Evolutionary conservation across 192 early-diverging fungal species (phyloP).

Genomic region (Coemansia sp.): DNA sequence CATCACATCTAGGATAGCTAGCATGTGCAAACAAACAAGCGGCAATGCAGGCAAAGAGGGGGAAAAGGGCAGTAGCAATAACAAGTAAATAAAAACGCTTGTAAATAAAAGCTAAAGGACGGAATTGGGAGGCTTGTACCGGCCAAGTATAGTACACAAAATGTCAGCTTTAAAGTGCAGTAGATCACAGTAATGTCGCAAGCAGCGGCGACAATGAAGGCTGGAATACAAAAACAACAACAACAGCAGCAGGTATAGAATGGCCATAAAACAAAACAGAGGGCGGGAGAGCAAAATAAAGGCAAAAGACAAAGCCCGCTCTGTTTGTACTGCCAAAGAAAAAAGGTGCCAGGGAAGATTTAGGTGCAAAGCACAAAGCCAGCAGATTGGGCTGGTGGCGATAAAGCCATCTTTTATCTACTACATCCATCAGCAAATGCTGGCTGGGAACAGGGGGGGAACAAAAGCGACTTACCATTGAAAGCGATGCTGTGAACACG

Average conservation of each 20-base stretch:
- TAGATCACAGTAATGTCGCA: slow-evolving; percentile 9
- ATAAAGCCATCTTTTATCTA: not conserved
- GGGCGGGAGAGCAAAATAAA: not conserved
- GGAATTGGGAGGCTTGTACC: not conserved
- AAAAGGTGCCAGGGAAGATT: not conserved
- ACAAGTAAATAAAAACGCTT: not conserved
- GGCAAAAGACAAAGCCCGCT: not conserved
- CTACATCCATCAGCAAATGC: not conserved
- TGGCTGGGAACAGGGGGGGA: not conserved
- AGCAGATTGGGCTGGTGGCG: not conserved
- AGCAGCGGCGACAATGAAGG: not conserved
- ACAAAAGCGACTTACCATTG: slow-evolving; percentile 57
- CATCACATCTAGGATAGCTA: not conserved
- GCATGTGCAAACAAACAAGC: slow-evolving; percentile 9
- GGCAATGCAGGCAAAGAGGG: too few relatives aligned
- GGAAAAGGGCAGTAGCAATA: not conserved
- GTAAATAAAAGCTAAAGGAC: not conserved
- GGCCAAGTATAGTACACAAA: slow-evolving; percentile 3
- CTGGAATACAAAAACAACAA: not conserved
- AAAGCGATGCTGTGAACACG: slow-evolving; percentile 91
- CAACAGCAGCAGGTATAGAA: not conserved
- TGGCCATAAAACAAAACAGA: not conserved
- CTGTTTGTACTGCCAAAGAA: not conserved
- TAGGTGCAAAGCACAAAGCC: not conserved
- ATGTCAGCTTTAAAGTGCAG: slow-evolving; percentile 5